Evolutionary conservation across 1,284 basidiomycete genomes (phyloP).

Genomic region (Ganoderma lingzhi): DNA sequence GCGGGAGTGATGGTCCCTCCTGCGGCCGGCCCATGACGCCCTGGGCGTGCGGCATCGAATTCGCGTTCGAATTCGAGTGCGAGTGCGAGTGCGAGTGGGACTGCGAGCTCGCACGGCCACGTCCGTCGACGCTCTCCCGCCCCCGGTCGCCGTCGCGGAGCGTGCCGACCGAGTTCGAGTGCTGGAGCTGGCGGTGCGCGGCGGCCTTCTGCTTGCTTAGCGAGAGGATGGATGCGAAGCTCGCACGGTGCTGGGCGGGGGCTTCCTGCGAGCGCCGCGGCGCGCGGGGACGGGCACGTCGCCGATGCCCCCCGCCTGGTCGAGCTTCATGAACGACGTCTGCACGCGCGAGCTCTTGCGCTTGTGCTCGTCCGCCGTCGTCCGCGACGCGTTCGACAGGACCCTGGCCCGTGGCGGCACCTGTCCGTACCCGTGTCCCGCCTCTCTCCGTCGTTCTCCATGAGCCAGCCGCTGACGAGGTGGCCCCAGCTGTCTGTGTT

Average conservation of each 20-base stretch:
- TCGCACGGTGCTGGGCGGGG: constrained; percentile 46
- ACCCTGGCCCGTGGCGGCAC: constrained; percentile 31
- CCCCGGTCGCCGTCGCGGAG: constrained; percentile 14
- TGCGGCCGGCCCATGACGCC: neutral
- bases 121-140: constrained; percentile 2
- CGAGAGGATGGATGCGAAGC: constrained; percentile 58
- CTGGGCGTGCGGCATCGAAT: neutral
- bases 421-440: constrained; percentile 25
- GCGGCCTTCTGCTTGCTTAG: constrained; percentile 43
- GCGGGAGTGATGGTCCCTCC: constrained; percentile 18
- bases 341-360: constrained; percentile 27
- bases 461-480: constrained; percentile 48
- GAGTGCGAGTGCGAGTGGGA: neutral
- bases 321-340: constrained; percentile 51
- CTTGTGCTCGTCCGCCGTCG: constrained; percentile 22
- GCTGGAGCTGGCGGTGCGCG: constrained; percentile 36
- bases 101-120: neutral
- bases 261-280: constrained; percentile 36
- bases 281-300: constrained; percentile 59
- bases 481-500: constrained; percentile 61
- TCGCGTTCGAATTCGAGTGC: neutral
- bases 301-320: constrained; percentile 62
- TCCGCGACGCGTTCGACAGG: constrained; percentile 38
- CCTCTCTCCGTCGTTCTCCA: constrained; percentile 37
- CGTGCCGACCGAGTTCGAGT: constrained; percentile 34